phyloP scores from a whole-genome alignment of 805 yeast species.

The Saccharomycopsis vini region DNA sequence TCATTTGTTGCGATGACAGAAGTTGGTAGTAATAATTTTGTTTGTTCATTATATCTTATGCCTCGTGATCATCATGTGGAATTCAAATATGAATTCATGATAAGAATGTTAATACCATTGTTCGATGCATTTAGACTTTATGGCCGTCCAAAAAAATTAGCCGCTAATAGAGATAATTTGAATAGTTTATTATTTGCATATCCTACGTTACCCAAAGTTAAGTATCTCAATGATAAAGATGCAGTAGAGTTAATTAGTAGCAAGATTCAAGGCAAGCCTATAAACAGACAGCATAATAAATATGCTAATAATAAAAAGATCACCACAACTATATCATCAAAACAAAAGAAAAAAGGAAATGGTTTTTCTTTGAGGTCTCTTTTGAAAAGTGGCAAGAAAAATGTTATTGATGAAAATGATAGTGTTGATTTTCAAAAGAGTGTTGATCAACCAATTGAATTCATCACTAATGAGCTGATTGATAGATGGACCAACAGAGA shows the following conservation, averaged over 20 bases:
- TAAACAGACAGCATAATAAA: conserved; percentile 2
- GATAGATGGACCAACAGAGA: conserved; percentile 19
- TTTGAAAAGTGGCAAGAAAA: too few species aligned
- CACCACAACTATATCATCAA: background rate
- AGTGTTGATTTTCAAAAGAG: too few species aligned
- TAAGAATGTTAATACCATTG: conserved; percentile 58
- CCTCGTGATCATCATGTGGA: conserved; percentile 71
- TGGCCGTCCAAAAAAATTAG: conserved; percentile 62
- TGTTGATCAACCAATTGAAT: conserved; percentile 11
- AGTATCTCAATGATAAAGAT: conserved; percentile 34
- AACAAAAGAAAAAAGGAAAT: conserved; percentile 11
- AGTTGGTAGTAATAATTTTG: conserved; percentile 8
- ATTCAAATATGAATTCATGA: conserved; percentile 61
- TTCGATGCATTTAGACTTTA: conserved; percentile 63
- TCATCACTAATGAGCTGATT: conserved; percentile 2
- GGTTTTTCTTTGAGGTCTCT: too few species aligned
- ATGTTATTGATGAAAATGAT: too few species aligned
- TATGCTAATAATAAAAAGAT: background rate
- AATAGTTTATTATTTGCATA: conserved; percentile 58
- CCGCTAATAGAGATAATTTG: conserved; percentile 46
- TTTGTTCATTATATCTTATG: conserved; percentile 39
- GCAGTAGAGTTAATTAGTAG: conserved; percentile 16
- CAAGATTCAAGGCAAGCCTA: conserved; percentile 11
- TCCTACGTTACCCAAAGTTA: conserved; percentile 64
- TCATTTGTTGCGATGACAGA: too few species aligned